Evolutionary conservation across 1,284 basidiomycete species (phyloP).

Genomic region (Ceratobasidium sp.): DNA sequence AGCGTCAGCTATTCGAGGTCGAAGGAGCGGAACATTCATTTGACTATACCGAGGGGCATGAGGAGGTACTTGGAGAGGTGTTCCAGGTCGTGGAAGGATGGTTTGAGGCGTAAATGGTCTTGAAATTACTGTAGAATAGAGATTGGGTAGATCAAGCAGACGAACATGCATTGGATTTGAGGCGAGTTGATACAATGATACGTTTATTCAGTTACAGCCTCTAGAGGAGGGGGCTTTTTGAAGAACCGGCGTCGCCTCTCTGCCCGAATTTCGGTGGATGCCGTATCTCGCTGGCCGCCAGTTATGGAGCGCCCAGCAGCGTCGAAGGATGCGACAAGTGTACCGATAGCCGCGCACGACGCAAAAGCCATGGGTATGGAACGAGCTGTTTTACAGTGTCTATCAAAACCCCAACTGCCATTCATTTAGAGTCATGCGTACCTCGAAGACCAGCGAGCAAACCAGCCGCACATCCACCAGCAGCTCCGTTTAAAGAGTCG

Average conservation of each 20-base stretch:
- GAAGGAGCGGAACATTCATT: conserved; percentile 67
- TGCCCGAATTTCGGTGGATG: conserved; percentile 59
- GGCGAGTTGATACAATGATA: conserved; percentile 13
- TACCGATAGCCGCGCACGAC: conserved; percentile 82
- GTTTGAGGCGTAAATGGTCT: not conserved
- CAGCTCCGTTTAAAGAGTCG: conserved; percentile 85
- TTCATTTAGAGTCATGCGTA: conserved; percentile 55
- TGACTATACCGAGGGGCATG: conserved; percentile 44
- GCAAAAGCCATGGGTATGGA: conserved; percentile 87
- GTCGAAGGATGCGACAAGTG: conserved; percentile 84
- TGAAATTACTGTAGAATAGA: not conserved
- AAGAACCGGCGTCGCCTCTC: conserved; percentile 77
- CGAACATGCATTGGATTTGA: conserved; percentile 18
- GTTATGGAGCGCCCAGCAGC: conserved; percentile 73
- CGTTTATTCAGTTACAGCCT: conserved; percentile 31
- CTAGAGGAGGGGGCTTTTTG: conserved; percentile 59
- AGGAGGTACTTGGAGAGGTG: conserved; percentile 18
- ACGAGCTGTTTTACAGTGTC: conserved; percentile 64
- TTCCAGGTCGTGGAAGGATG: conserved; percentile 28
- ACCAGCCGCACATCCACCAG: conserved; percentile 92
- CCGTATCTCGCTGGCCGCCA: conserved; percentile 55
- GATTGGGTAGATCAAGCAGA: not conserved
- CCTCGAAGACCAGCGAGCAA: conserved; percentile 88
- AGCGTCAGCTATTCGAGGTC: conserved; percentile 57
- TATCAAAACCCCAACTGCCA: conserved; percentile 41